Conservation (phyloP, 2,329 filamentous ascomycete genomes). For the Colletotrichum plurivorum region DNA sequence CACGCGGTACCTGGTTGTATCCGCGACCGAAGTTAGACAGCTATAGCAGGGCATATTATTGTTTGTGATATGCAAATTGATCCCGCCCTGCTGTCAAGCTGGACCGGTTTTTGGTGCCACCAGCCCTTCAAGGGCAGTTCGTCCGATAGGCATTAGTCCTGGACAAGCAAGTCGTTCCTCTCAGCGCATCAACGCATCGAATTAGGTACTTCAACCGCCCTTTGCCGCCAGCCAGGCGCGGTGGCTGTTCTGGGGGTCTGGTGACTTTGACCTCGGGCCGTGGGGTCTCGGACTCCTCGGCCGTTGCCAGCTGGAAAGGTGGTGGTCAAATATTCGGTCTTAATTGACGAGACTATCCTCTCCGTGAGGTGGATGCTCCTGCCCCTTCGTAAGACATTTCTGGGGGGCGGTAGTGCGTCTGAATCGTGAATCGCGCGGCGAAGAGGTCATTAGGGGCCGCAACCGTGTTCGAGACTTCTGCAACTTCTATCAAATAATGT, state of each 20-base stretch:
- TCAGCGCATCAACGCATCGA: background rate
- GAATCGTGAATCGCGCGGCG: constrained; percentile 8
- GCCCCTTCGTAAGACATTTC: constrained; percentile 1
- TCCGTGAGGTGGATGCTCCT: background rate
- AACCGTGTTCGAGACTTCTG: constrained; percentile 19
- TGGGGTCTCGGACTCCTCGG: background rate
- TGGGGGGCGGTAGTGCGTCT: background rate
- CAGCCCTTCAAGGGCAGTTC: constrained; percentile 25
- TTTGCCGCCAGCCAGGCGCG: constrained; percentile 1
- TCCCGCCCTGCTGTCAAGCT: constrained; percentile 9
- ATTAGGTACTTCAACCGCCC: background rate
- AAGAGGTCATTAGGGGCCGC: constrained; percentile 26
- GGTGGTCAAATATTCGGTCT: background rate
- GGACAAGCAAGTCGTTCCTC: constrained; percentile 9
- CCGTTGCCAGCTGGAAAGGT: background rate
- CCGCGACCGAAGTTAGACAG: background rate
- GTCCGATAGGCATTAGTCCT: constrained; percentile 17
- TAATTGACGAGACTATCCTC: constrained; percentile 2
- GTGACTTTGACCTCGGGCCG: background rate
- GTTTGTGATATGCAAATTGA: background rate
- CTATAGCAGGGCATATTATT: constrained; percentile 29
- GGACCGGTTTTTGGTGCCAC: constrained; percentile 9
- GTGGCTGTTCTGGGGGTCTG: background rate
- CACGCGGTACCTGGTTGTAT: constrained; percentile 16
- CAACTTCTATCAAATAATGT: background rate